Conservation (phyloP, 2,329 filamentous ascomycete species). For the Grosmannia clavigera region DNA sequence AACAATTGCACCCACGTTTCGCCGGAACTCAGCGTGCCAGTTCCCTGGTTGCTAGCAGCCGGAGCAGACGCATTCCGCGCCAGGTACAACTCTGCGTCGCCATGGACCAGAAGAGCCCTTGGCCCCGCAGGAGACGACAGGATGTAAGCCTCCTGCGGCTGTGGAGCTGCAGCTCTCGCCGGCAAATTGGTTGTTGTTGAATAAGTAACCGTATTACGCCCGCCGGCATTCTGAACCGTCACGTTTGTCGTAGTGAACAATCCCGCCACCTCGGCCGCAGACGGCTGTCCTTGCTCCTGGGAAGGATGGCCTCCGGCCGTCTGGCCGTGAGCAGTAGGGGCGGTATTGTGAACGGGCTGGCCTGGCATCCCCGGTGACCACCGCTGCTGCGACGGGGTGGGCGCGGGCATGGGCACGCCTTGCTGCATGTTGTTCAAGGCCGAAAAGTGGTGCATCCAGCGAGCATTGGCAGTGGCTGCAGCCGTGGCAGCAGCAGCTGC, state of each 20-base stretch:
- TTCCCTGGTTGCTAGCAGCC: background rate
- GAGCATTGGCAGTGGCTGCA: background rate
- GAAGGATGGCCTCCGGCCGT: background rate
- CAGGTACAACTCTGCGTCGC: constrained; percentile 34
- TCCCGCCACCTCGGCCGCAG: background rate
- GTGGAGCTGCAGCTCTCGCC: constrained; percentile 12
- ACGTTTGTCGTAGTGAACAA: background rate
- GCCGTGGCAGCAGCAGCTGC: background rate
- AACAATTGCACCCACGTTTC: background rate
- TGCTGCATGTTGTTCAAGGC: background rate
- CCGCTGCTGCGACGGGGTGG: background rate
- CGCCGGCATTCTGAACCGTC: background rate
- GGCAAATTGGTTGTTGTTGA: constrained; percentile 13
- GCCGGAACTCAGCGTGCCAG: background rate
- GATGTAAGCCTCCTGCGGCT: constrained; percentile 43
- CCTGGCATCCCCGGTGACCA: background rate
- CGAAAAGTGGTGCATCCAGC: background rate
- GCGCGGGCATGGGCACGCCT: background rate
- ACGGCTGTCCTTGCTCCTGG: background rate
- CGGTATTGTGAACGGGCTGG: background rate
- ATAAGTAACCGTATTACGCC: background rate
- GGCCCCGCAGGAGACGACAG: constrained; percentile 48
- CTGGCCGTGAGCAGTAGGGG: background rate
- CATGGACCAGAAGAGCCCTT: constrained; percentile 43
- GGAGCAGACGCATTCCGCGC: background rate